Base-by-base conservation (phyloP, 1,139 yeast species). In the Debaryomyces fabryi region DNA sequence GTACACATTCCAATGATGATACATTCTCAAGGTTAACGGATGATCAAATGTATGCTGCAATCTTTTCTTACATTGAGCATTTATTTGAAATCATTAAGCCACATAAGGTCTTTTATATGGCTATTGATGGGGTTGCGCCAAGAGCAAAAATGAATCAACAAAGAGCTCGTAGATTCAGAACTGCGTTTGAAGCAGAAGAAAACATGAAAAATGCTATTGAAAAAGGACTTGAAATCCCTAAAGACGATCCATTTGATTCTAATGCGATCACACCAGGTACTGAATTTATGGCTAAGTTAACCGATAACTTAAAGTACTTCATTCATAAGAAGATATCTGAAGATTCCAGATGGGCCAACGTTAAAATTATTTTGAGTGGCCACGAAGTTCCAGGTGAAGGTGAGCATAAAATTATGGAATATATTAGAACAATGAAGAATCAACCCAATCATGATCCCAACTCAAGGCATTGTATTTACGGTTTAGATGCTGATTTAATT, bases 311-410 rank as follows among this genome's bases (percentile, higher is more conserved):
- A 62, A 84, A 93, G 57, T 95, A 91, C 66, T 95, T 92, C 78
- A 86, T 92, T 49, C 93, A 92, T 57, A 90, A 89, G 64, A 95
- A 95, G 67, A 83, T 93, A 45, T 83, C 96, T 37, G 85, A 86
- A 42, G 99, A 95, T 62, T 83, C 96, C 5, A 90, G 87, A 47
- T 95, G 99, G 99, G 88, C 90, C 56, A 81, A 85, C 52, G 76
- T 90, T 55, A 82, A 91, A 57, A 85, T 95, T 49, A 81, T 95
- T 35, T 82, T 95, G 53, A 88, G 96, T 49, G 99, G 96, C 46
- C 97, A 96, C 56, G 93, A 93, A 57, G 98, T 91, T n/a, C 99
- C 99, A 3, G 99, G 99, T 55, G 99, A 95, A 77, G 99, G 99
- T 65, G 99, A 95, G 72, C 99, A 93, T 72, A 93, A 93, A 67